Conservation (phyloP, 805 yeast genomes). For the Hanseniaspora taiwanica region DNA sequence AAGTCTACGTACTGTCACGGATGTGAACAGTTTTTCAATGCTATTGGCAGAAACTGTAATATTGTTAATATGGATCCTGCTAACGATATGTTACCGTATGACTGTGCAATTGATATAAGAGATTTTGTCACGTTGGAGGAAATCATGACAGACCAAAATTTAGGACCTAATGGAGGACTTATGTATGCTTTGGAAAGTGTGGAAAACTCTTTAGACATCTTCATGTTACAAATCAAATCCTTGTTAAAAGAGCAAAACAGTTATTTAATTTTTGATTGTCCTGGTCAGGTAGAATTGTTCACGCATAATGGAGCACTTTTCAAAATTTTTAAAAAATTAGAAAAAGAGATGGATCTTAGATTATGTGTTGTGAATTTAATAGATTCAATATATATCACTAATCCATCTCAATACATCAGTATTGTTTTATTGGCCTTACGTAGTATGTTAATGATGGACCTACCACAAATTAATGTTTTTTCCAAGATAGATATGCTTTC, state of each 20-base stretch:
- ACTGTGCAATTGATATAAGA: slow-evolving; percentile 65
- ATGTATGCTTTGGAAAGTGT: slow-evolving; percentile 71
- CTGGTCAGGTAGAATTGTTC: slow-evolving; percentile 92
- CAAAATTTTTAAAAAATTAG: slow-evolving; percentile 51
- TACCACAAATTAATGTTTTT: slow-evolving; percentile 87
- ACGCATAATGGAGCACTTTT: slow-evolving; percentile 75
- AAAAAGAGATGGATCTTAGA: slow-evolving; percentile 53
- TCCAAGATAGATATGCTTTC: slow-evolving; percentile 78
- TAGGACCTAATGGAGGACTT: slow-evolving; percentile 86
- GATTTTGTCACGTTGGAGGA: slow-evolving; percentile 67
- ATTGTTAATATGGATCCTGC: slow-evolving; percentile 89
- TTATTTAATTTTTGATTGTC: slow-evolving; percentile 75
- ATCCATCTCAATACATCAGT: slow-evolving; percentile 83
- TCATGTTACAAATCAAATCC: slow-evolving; percentile 41
- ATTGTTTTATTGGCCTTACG: slow-evolving; percentile 67
- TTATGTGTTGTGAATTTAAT: slow-evolving; percentile 75
- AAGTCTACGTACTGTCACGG: slow-evolving; percentile 93
- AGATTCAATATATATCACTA: slow-evolving; percentile 69
- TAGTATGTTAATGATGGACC: slow-evolving; percentile 82
- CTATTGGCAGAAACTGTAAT: slow-evolving; percentile 84
- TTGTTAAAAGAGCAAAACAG: slow-evolving; percentile 44
- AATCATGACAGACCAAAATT: slow-evolving; percentile 52
- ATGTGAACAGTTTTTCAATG: slow-evolving; percentile 79
- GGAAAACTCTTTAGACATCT: slow-evolving; percentile 43
- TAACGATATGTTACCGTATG: slow-evolving; percentile 57